Base-by-base conservation (phyloP, 1,284 basidiomycete species). In the Anthracocystis panici-leucophaei region DNA sequence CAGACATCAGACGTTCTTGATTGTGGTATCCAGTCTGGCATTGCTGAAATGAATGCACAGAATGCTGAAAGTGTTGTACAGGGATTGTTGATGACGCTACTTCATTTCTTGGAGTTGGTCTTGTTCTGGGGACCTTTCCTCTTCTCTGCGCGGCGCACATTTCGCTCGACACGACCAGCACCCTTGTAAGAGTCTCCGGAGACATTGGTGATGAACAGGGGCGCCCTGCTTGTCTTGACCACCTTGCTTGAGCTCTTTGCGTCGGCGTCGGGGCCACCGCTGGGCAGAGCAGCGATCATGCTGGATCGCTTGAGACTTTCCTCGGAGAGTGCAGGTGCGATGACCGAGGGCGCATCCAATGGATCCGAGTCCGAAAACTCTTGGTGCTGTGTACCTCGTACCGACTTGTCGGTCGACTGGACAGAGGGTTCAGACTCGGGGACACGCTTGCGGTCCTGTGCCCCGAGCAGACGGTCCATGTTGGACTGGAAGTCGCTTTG, bases 401-500 rank as follows among this genome's bases (percentile, higher is more conserved):
- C 62, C 46, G 78, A 76, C 25, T 59, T 65, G 64, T 59, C 65
- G 20, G 33, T 61, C 18, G 67, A 65, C 58, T 67, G 60, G 6
- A 60, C 55, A 10, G 71, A 67, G 5, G 69, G 67, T 21, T 72
- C 62, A 6, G 61, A 18, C 27, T 72, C 71, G 38, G 75, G 66
- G 5, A 33, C 56, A 23, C 78, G 79, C 38, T 59, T 73, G 38
- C 64, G 58, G 11, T 74, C 71, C 48, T 67, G 57, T 12, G 81
- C 65, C 23, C 81, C 81, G 10, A 83, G 72, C 42, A 82, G 62
- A 14, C 76, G 74, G 61, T 83, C 81, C 81, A 83, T 83, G 65
- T 82, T 72, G 46, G 66, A 63, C 38, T 81, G 78, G 59, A 83
- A 78, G 40, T 83, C 80, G 48, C 64, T 78, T 51, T 83, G 81